Evolutionary conservation across 345 rosid species (phyloP), one percentile per base, ranked within the genome.

Genomic region (Salix caprea): DNA sequence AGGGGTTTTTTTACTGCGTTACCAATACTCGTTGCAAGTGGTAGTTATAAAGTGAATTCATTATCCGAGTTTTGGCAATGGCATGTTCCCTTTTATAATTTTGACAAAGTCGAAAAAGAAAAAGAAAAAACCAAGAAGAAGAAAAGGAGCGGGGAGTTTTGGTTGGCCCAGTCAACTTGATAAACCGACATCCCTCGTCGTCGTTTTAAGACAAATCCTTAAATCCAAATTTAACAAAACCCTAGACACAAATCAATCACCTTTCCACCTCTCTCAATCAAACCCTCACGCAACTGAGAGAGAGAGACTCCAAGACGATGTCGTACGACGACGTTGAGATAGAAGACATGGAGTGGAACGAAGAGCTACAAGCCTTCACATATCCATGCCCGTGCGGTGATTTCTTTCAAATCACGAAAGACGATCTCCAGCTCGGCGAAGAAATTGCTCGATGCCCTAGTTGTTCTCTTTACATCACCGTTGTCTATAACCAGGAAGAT

Each of bases 301-400:
- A 28, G 34, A 64, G 7, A 16, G 2, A 21, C 40, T 42, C 60
- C 0, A 18, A 54, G 23, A 42, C 69, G 79, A 94, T 93, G 98
- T 95, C 99, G 52, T 95, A 93, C 90, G 99, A 95, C 86, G 98
- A 95, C 60, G 97, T 95, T 28, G 99, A 93, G 90, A 95, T 95
- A 74, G 98, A 95, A 58, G 99, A 95, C 67, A 91, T 95, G 99
- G 92, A 91, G 79, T 93, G 99, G 99, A 93, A 80, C 81, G 92
- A 89, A 72, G 93, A 91, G 87, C 73, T 93, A 21, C 82, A 88
- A 75, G 89, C 91, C 36, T 93, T 85, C 82, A 95, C 97, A 30
- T 93, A 91, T 73, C 98, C 98, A 2, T 95, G 98, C 58, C 98
- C 98, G 14, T 95, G 99, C 84, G 98, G 98, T 30, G 98, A 93